Percentiles rank a stretch among this genome's conserved stretches.
Conservation (phyloP, 192 early-diverging fungal species). For the Mortierella claussenii region DNA sequence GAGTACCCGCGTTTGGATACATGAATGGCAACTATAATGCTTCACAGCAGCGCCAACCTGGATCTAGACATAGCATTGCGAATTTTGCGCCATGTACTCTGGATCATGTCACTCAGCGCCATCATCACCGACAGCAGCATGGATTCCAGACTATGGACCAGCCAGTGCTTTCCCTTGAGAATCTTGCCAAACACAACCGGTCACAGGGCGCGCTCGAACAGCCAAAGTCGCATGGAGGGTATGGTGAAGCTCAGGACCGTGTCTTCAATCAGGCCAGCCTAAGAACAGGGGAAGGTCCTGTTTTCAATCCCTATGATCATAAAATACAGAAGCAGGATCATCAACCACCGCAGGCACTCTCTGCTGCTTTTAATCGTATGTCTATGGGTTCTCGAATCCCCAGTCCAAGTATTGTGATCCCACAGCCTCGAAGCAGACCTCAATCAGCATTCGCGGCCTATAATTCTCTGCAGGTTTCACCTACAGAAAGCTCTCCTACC, state of each 20-base stretch:
- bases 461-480: neutral
- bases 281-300: conserved; percentile 2
- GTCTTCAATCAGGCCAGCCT: conserved; percentile 33
- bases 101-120: neutral
- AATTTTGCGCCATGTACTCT: too few species aligned
- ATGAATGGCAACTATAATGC: neutral
- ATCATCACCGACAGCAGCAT: neutral
- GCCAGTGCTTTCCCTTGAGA: conserved; percentile 26
- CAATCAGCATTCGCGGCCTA: conserved; percentile 3
- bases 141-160: neutral
- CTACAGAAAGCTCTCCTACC: conserved; percentile 15
- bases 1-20: neutral
- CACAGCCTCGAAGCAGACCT: conserved; percentile 1
- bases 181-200: conserved; percentile 28
- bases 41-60: neutral
- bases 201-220: conserved; percentile 20
- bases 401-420: conserved; percentile 38
- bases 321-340: conserved; percentile 4
- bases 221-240: neutral
- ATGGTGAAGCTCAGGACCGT: conserved; percentile 9
- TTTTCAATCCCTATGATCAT: conserved; percentile 21
- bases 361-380: conserved; percentile 1
- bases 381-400: neutral
- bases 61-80: conserved; percentile 17
- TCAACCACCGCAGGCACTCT: neutral